These are phyloP conservation scores for Pichia rugopelliculosa DNA, from an alignment of 805 yeast genomes.

Conservation along the genomic window DNA sequence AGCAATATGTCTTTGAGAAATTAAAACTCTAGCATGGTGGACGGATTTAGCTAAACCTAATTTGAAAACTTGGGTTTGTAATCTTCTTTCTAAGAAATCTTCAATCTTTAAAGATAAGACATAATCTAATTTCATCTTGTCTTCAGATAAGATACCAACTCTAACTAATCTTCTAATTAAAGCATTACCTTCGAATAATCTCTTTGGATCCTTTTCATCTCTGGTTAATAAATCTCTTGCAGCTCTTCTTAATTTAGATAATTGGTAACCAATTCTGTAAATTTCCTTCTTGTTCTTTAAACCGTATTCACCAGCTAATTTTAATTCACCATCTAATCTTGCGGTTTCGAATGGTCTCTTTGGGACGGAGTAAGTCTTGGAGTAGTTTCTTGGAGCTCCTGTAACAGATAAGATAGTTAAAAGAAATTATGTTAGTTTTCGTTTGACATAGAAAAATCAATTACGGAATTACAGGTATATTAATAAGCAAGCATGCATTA, in stretches of 20 bases:
- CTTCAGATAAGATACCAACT: conserved; percentile 98
- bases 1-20: conserved; percentile 98
- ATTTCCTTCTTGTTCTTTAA: conserved; percentile 99
- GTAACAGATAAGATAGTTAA: conserved; percentile 1
- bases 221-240: conserved; percentile 99
- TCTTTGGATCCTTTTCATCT: conserved; percentile 99
- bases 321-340: conserved; percentile 98
- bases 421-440: conserved; percentile 4
- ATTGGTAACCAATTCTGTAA: conserved; percentile 99
- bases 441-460: background rate
- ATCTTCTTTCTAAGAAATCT: conserved; percentile 99
- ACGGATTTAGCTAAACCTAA: conserved; percentile 98
- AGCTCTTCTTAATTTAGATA: conserved; percentile 99
- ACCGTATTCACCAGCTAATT: conserved; percentile 99
- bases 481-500: background rate
- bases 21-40: conserved; percentile 99
- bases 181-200: conserved; percentile 99
- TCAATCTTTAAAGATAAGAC: conserved; percentile 96
- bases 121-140: conserved; percentile 99
- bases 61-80: conserved; percentile 99
- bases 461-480: conserved; percentile 28
- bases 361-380: conserved; percentile 99
- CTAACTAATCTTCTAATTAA: conserved; percentile 99
- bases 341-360: conserved; percentile 99
- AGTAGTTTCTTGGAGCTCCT: conserved; percentile 99